Evolutionary conservation across 2,329 filamentous ascomycete genomes (phyloP).

Genomic region (Pleoardoris graminearum): DNA sequence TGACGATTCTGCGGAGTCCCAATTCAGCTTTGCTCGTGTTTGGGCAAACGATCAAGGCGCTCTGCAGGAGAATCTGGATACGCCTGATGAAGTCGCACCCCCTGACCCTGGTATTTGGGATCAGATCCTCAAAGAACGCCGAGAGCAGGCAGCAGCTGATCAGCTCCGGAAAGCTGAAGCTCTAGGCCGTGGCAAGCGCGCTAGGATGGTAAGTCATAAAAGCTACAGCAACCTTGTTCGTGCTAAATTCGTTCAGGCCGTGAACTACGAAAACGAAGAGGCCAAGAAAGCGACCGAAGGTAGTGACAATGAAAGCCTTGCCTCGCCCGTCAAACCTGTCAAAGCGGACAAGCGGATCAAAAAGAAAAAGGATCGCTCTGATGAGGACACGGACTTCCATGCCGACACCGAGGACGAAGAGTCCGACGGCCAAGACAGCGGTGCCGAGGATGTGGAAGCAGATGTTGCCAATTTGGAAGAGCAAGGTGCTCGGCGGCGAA

Average conservation of each 20-base stretch:
- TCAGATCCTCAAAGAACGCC: slow-evolving; percentile 80
- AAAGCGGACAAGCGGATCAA: slow-evolving; percentile 33
- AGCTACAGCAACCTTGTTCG: background rate
- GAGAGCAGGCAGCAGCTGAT: slow-evolving; percentile 74
- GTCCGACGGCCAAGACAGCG: slow-evolving; percentile 31
- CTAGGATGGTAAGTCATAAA: slow-evolving; percentile 57
- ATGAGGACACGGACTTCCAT: slow-evolving; percentile 57
- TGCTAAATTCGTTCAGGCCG: slow-evolving; percentile 28
- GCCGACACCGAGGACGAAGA: slow-evolving; percentile 52
- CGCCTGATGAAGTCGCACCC: slow-evolving; percentile 56
- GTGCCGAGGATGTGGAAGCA: slow-evolving; percentile 10
- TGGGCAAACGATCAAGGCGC: slow-evolving; percentile 82
- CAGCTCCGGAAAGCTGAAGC: slow-evolving; percentile 68
- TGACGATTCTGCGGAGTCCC: slow-evolving; percentile 70
- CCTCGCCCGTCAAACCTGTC: slow-evolving; percentile 38
- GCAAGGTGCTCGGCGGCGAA: slow-evolving; percentile 8
- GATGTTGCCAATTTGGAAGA: slow-evolving; percentile 16
- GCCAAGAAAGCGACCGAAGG: slow-evolving; percentile 22
- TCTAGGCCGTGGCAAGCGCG: slow-evolving; percentile 84
- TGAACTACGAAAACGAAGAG: slow-evolving; percentile 54
- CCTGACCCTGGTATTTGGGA: slow-evolving; percentile 81
- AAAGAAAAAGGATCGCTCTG: slow-evolving; percentile 38
- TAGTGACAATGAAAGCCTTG: slow-evolving; percentile 18
- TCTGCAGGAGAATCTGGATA: slow-evolving; percentile 66
- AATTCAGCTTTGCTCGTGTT: slow-evolving; percentile 87